Evolutionary conservation across 495 filamentous ascomycete species (phyloP).

Genomic region (Penicillium soppii): DNA sequence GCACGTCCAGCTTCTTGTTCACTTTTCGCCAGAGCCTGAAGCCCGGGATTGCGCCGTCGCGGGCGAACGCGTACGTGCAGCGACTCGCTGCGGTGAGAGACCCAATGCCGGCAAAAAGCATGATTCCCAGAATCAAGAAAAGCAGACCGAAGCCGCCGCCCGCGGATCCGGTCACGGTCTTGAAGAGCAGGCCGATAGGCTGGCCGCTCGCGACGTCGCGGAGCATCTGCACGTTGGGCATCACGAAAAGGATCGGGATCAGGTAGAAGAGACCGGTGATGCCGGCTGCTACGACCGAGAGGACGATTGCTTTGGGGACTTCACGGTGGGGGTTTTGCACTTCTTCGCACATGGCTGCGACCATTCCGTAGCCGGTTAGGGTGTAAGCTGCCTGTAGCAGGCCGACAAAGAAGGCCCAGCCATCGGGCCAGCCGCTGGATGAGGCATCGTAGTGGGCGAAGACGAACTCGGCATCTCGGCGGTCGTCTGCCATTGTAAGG

Average conservation of each 20-base stretch:
- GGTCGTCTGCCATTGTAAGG: conserved; percentile 55
- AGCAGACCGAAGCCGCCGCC: conserved; percentile 69
- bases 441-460: conserved; percentile 62
- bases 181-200: conserved; percentile 36
- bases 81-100: conserved; percentile 73
- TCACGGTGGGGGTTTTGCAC: conserved; percentile 67
- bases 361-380: conserved; percentile 59
- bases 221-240: conserved; percentile 52
- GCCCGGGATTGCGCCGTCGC: conserved; percentile 63
- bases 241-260: conserved; percentile 65
- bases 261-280: conserved; percentile 69
- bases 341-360: conserved; percentile 62
- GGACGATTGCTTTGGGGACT: conserved; percentile 71
- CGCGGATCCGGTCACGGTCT: conserved; percentile 35
- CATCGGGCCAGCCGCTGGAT: conserved; percentile 58
- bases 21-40: conserved; percentile 62
- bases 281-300: conserved; percentile 66
- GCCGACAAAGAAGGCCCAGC: conserved; percentile 63
- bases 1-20: conserved; percentile 55
- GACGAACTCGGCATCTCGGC: conserved; percentile 55
- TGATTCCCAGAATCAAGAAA: conserved; percentile 70
- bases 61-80: conserved; percentile 76
- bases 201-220: conserved; percentile 60
- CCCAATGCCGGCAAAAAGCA: conserved; percentile 68
- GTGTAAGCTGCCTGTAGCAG: conserved; percentile 61